phyloP scores from a whole-genome alignment of 2,329 filamentous ascomycete species.

The Penicillium palitans region DNA sequence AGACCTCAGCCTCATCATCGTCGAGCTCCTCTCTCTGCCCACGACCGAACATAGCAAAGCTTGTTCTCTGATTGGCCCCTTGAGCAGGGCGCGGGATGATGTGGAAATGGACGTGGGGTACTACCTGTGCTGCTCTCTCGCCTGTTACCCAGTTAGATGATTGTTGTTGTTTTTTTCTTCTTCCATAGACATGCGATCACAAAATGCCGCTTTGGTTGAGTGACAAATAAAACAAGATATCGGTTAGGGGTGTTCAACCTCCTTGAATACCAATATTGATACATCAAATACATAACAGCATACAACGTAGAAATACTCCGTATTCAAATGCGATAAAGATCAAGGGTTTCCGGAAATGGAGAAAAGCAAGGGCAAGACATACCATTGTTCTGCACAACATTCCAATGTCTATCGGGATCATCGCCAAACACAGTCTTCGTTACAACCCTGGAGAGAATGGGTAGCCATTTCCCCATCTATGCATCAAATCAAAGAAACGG shows the following conservation, averaged over 20 bases:
- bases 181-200: not conserved
- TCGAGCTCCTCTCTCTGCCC: constrained; percentile 50
- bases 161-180: not conserved
- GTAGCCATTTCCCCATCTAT: constrained; percentile 49
- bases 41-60: constrained; percentile 50
- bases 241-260: not conserved
- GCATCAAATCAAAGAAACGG: not conserved
- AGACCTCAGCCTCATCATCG: constrained; percentile 45
- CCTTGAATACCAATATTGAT: constrained; percentile 7
- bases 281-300: not conserved
- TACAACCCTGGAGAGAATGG: constrained; percentile 64
- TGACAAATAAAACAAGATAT: not conserved
- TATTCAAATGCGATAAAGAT: not conserved
- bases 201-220: not conserved
- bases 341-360: constrained; percentile 3
- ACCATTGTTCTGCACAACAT: constrained; percentile 95
- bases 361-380: constrained; percentile 10
- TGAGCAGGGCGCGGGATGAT: constrained; percentile 74
- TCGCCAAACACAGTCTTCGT: constrained; percentile 64
- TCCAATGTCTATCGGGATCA: constrained; percentile 69
- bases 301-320: not conserved
- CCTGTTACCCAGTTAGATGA: constrained; percentile 46
- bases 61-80: constrained; percentile 29
- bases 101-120: constrained; percentile 93
- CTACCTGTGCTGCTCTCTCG: constrained; percentile 83